Conservation (phyloP, 768 basidiomycete species). For the Termitomyces sp. region DNA sequence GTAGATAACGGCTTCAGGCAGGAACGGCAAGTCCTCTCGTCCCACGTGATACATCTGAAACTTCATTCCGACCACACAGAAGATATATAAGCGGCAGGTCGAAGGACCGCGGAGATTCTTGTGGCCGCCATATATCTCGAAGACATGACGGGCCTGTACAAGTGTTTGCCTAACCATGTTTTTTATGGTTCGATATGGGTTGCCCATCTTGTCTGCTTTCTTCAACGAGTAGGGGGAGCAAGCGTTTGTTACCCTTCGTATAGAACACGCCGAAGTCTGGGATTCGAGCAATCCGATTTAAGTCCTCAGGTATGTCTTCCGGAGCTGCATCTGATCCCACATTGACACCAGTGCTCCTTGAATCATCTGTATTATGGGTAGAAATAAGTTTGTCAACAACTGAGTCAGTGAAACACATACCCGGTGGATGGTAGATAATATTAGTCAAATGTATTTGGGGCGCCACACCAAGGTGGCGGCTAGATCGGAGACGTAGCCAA, state of each 20-base stretch:
- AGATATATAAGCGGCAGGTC: too few relatives aligned
- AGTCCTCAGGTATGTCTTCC: background rate
- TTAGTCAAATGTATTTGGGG: background rate
- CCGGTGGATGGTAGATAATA: background rate
- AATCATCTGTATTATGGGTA: background rate
- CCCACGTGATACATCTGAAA: background rate
- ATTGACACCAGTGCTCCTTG: background rate
- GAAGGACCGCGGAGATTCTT: too few relatives aligned
- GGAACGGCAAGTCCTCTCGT: background rate
- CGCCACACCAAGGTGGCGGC: background rate
- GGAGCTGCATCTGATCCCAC: background rate
- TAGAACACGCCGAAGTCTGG: background rate
- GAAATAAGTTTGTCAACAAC: too few relatives aligned
- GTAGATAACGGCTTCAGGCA: background rate
- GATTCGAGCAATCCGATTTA: background rate
- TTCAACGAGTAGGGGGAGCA: background rate
- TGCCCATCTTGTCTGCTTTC: background rate
- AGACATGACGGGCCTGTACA: background rate
- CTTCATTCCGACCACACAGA: background rate
- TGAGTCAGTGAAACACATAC: too few relatives aligned
- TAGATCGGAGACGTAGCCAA: background rate
- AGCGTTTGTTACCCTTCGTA: background rate
- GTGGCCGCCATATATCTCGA: background rate
- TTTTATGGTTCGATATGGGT: background rate
- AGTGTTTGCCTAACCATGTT: background rate